Percentiles rank a stretch among this genome's conserved stretches.
These are phyloP conservation scores for Nitzschia sp. DNA, from an alignment of 108 stramenopile species.

Conservation along the genomic window DNA sequence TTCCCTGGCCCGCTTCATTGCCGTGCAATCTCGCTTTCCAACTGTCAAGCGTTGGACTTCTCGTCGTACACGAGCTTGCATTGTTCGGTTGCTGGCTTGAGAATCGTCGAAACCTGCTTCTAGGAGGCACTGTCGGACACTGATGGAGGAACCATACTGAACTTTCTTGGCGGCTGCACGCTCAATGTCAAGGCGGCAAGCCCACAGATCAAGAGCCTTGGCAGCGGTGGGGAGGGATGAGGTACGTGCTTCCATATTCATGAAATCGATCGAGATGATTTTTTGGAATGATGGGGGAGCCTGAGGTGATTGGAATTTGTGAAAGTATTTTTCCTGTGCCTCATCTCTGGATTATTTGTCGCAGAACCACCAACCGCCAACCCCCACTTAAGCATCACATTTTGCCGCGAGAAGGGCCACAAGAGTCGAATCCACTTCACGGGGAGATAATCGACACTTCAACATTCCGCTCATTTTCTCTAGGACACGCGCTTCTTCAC, in stretches of 20 bases:
- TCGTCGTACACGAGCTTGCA: constrained; percentile 14
- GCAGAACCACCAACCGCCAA: too few relatives aligned
- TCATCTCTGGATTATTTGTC: too few relatives aligned
- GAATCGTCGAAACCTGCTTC: constrained; percentile 1
- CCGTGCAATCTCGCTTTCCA: neutral
- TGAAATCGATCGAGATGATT: too few relatives aligned
- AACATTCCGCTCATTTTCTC: too few relatives aligned
- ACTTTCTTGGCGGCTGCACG: constrained; percentile 3
- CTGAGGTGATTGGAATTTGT: too few relatives aligned
- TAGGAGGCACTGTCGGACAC: constrained; percentile 14
- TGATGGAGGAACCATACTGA: neutral
- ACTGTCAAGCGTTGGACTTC: constrained; percentile 8
- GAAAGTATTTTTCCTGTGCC: too few relatives aligned
- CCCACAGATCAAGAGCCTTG: neutral
- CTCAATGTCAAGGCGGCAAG: constrained; percentile 3
- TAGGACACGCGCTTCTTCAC: too few relatives aligned
- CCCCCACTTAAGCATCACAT: too few relatives aligned
- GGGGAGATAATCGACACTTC: too few relatives aligned
- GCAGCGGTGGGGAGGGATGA: neutral
- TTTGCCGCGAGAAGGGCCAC: too few relatives aligned
- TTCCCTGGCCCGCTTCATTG: neutral
- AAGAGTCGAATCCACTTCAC: too few relatives aligned
- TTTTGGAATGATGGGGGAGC: too few relatives aligned
- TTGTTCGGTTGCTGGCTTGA: constrained; percentile 10
- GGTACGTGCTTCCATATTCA: neutral